Conservation (phyloP, 2,329 filamentous ascomycete species). For the Magnaporthiopsis incrustans region DNA sequence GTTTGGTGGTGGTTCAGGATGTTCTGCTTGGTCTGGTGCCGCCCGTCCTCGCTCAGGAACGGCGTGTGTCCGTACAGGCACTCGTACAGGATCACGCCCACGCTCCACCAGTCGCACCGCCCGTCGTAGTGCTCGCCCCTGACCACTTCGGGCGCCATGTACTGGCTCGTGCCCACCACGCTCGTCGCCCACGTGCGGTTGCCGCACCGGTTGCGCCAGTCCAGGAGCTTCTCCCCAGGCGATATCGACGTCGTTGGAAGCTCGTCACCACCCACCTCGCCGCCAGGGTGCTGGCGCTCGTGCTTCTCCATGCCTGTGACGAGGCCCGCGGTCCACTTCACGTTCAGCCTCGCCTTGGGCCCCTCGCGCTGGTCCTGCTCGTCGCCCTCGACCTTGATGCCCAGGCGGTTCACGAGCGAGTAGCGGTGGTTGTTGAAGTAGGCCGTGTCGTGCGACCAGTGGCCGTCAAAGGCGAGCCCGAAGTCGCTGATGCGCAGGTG, state of each 20-base stretch:
- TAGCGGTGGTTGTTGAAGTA: slow-evolving; percentile 84
- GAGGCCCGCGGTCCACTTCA: slow-evolving; percentile 33
- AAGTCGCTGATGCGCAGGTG: slow-evolving; percentile 97
- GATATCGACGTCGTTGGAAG: not conserved
- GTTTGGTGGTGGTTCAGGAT: slow-evolving; percentile 70
- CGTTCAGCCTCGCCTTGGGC: slow-evolving; percentile 25
- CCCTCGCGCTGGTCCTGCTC: slow-evolving; percentile 55
- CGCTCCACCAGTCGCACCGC: slow-evolving; percentile 94
- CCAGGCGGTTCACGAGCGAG: slow-evolving; percentile 66
- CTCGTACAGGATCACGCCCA: slow-evolving; percentile 90
- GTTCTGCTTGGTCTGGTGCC: slow-evolving; percentile 76
- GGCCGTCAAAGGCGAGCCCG: slow-evolving; percentile 87
- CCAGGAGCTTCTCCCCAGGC: slow-evolving; percentile 44
- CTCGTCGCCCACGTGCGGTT: slow-evolving; percentile 71
- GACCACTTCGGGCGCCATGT: slow-evolving; percentile 96
- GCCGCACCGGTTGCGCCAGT: slow-evolving; percentile 61
- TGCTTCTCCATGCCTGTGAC: slow-evolving; percentile 29
- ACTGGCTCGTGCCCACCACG: slow-evolving; percentile 91
- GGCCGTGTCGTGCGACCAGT: slow-evolving; percentile 84
- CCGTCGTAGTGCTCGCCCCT: slow-evolving; percentile 78
- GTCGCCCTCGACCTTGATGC: slow-evolving; percentile 67
- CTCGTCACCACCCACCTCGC: not conserved
- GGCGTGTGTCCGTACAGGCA: slow-evolving; percentile 89
- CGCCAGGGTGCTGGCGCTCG: slow-evolving; percentile 22
- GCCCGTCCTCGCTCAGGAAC: slow-evolving; percentile 70